Percentiles rank a stretch among this genome's conserved stretches.
Conservation (phyloP, 352 stramenopile genomes). For the Elongisporangium anandrum region DNA sequence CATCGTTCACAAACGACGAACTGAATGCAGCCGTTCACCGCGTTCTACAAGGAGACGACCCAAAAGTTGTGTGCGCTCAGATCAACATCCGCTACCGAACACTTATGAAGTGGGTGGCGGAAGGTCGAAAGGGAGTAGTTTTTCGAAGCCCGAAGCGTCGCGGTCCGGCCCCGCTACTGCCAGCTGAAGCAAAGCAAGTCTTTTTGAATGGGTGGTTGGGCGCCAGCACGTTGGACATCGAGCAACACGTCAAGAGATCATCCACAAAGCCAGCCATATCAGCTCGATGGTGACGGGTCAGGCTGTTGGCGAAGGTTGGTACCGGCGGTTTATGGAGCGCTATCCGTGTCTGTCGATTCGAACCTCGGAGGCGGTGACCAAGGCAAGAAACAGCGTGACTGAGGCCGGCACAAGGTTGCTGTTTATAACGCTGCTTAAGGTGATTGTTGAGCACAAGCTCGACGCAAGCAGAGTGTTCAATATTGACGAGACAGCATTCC, state of each 20-base stretch:
- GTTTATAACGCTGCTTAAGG: background rate
- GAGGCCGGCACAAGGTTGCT: background rate
- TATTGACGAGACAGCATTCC: constrained; percentile 23
- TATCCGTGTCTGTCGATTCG: background rate
- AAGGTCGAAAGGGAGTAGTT: background rate
- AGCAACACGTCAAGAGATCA: background rate
- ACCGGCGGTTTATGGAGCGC: background rate
- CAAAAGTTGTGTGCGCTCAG: background rate
- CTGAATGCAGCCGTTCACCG: constrained; percentile 2
- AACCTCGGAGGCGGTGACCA: background rate
- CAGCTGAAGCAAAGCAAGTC: background rate
- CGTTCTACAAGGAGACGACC: background rate
- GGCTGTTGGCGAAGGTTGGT: background rate
- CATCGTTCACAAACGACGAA: constrained; percentile 1
- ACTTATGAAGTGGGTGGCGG: constrained; percentile 5
- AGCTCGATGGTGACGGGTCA: background rate
- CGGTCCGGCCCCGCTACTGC: background rate
- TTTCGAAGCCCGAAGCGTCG: background rate
- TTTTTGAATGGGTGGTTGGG: constrained; percentile 1
- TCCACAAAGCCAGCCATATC: background rate
- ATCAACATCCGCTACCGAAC: constrained; percentile 4
- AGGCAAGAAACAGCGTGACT: background rate
- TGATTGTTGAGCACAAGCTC: background rate
- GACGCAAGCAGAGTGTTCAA: constrained; percentile 13
- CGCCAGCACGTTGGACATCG: background rate